Percentiles rank a stretch among this genome's conserved stretches.
Conservation (phyloP, 768 basidiomycete genomes). For the Psilocybe subaeruginosa region DNA sequence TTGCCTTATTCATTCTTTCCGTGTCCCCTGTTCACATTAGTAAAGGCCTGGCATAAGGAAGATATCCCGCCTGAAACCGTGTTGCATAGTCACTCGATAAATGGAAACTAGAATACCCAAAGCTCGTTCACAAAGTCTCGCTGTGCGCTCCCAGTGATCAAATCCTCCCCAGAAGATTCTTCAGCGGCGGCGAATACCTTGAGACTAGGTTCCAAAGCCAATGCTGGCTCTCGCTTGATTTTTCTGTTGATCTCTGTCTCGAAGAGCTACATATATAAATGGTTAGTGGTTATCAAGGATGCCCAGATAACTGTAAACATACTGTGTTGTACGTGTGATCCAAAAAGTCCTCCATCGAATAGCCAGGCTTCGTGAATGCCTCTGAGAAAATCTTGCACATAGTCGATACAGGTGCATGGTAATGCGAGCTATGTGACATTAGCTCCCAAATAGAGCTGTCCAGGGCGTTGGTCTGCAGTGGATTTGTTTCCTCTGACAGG, state of each 20-base stretch:
- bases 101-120: conserved; percentile 11
- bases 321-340: conserved; percentile 92
- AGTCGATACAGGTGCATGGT: conserved; percentile 86
- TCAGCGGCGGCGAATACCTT: conserved; percentile 27
- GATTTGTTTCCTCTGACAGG: conserved; percentile 65
- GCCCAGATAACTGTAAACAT: conserved; percentile 11
- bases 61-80: too few relatives aligned
- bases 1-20: too few relatives aligned
- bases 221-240: conserved; percentile 78
- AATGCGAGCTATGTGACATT: conserved; percentile 75
- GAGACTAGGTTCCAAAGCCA: conserved; percentile 44
- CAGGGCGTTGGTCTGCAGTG: conserved; percentile 76
- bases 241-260: conserved; percentile 81
- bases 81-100: neutral
- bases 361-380: conserved; percentile 92
- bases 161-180: conserved; percentile 1
- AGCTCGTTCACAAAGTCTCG: conserved; percentile 14
- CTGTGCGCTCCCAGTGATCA: neutral
- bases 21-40: too few relatives aligned
- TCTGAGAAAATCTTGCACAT: conserved; percentile 85
- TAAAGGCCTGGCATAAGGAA: too few relatives aligned
- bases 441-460: conserved; percentile 95
- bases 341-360: conserved; percentile 93
- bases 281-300: neutral
- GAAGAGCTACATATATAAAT: conserved; percentile 60